Base-by-base conservation (phyloP, 1,284 basidiomycete genomes). In the Apiotrichum veenhuisii region DNA sequence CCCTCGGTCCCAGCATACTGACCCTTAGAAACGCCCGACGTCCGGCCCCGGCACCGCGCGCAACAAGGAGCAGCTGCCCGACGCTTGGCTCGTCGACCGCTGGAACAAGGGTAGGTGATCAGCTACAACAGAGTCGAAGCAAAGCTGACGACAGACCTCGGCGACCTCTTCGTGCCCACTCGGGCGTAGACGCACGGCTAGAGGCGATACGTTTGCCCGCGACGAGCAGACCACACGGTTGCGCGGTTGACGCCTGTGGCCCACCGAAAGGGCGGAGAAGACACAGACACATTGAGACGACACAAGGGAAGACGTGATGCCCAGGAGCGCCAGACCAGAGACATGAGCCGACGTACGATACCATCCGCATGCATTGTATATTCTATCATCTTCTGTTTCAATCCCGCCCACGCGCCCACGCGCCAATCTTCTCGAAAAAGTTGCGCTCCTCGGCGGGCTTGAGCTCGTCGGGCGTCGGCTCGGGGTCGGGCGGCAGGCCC, bases 31-130 rank as follows among this genome's bases (percentile, higher is more conserved):
- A 18, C 43, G 34, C 23, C 27, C 40, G 30, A 52, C 44, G 30
- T 22, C 25, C 9, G 23, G 9, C 36, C 44, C 27, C 25, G 27
- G 27, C 41, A 44, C n/a, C 27, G 36, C 34, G 25, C 48, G 25
- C 9, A 38, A 26, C 46, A 63, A 42, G 54, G 44, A 40, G 15
- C 45, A 63, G 18, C 57, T 73, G 58, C 65, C 63, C 52, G 73
- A 75, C 38, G 54, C 45, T 23, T 67, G 69, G 1, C 67, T 71
- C 22, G 73, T 75, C 18, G 61, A 57, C 12, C 62, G 70, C 51
- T 75, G 73, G 73, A 73, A 73, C 50, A 23, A 45, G 9, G 65
- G 73, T 73, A 45, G 44, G 71, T 61, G 20, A 7, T 22, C 9
- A 12, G 46, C 30, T 43, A 7, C 26, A 17, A 30, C 22, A 27